Evolutionary conservation across 306 rosid species (phyloP).

Genomic region (Pyrus bretschneideri): DNA sequence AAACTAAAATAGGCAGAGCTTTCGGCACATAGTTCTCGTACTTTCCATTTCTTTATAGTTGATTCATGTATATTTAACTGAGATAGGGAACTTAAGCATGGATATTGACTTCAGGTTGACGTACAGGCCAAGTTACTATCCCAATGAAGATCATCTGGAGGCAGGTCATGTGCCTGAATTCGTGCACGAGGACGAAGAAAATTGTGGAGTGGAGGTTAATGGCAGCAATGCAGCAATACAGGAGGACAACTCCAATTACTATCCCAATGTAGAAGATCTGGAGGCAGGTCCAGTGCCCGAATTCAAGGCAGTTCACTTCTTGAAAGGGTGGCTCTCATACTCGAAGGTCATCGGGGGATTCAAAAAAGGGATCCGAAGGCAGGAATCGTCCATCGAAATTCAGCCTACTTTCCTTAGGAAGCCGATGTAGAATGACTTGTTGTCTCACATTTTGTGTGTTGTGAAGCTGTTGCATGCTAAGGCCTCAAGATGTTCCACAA

Average conservation of each 20-base stretch:
- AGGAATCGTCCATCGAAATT: slow-evolving; percentile 6
- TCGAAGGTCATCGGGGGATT: slow-evolving; percentile 16
- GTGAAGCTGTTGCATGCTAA: not conserved
- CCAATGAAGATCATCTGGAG: too few relatives aligned
- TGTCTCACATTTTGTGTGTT: not conserved
- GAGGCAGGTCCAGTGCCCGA: slow-evolving; percentile 11
- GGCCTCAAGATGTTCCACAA: not conserved
- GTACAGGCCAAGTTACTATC: slow-evolving; percentile 8
- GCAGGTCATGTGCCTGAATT: too few relatives aligned
- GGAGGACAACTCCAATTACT: not conserved
- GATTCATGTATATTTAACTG: not conserved
- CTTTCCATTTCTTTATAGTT: not conserved
- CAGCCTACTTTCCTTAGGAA: slow-evolving; percentile 6
- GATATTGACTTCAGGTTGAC: slow-evolving; percentile 12
- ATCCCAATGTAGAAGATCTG: not conserved
- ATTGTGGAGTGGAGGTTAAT: not conserved
- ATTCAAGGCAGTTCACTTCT: slow-evolving; percentile 20
- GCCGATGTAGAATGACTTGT: not conserved
- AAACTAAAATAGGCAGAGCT: not conserved
- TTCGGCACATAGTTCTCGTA: not conserved
- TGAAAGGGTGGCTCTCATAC: slow-evolving; percentile 31
- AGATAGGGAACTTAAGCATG: not conserved
- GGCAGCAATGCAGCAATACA: not conserved
- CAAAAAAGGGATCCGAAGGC: slow-evolving; percentile 19
- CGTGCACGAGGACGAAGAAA: not conserved